Percentiles rank a stretch among this genome's conserved stretches.
phyloP scores from a whole-genome alignment of 2,329 filamentous ascomycete species.

The Domatiomyces globalis region DNA sequence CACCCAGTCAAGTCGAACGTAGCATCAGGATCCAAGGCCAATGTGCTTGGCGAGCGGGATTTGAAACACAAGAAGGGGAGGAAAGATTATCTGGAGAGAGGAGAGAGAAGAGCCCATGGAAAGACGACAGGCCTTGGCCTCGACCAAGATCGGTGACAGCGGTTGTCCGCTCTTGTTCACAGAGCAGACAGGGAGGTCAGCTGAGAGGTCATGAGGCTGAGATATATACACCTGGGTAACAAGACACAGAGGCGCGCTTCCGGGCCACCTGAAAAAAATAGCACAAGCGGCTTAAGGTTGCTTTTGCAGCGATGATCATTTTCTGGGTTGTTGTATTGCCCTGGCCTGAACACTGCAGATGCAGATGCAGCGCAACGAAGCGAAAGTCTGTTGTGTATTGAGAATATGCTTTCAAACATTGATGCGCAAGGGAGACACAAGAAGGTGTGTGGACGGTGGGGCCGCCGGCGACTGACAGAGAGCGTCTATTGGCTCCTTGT shows the following conservation, averaged over 20 bases:
- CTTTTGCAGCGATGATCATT: background rate
- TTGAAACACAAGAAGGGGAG: background rate
- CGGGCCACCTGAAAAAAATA: background rate
- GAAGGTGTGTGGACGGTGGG: background rate
- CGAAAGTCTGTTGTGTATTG: background rate
- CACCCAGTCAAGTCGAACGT: background rate
- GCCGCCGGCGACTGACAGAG: background rate
- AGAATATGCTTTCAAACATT: background rate
- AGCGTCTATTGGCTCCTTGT: background rate
- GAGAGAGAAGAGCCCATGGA: background rate
- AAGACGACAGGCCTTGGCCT: background rate
- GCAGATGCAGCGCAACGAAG: background rate
- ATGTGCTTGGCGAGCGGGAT: background rate
- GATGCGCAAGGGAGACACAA: background rate
- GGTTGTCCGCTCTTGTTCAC: background rate
- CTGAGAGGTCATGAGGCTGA: background rate
- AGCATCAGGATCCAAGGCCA: background rate
- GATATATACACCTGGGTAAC: background rate
- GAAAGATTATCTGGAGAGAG: too few species aligned
- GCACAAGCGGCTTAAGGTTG: background rate
- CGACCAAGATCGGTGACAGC: background rate
- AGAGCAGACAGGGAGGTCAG: background rate
- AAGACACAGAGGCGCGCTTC: background rate
- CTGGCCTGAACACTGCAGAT: background rate
- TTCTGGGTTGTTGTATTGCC: background rate